Percentiles rank a stretch among this genome's conserved stretches.
These are phyloP conservation scores for Stephania yunnanensis DNA, from an alignment of 164 flowering plant species.

Conservation along the genomic window DNA sequence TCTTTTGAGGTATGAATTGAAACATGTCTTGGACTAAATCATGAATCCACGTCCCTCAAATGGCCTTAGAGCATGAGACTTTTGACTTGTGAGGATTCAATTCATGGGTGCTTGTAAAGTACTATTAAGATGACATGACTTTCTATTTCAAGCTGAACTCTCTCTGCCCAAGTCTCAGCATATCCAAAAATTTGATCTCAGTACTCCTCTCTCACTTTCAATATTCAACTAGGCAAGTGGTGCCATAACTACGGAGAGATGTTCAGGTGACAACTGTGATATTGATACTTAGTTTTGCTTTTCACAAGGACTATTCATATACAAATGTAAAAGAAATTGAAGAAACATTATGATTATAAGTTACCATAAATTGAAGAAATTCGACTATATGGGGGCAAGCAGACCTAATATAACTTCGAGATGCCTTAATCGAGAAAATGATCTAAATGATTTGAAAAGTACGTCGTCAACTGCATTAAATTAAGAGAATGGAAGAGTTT, in stretches of 20 bases:
- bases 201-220: background rate
- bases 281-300: background rate
- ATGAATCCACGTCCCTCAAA: constrained; percentile 1
- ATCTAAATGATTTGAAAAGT: too few relatives aligned
- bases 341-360: too few relatives aligned
- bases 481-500: too few relatives aligned
- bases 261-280: background rate
- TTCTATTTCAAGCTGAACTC: background rate
- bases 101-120: too few relatives aligned
- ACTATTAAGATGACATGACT: background rate
- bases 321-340: too few relatives aligned
- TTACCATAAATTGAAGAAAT: too few relatives aligned
- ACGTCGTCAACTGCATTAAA: too few relatives aligned
- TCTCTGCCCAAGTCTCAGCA: background rate
- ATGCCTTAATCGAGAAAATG: too few relatives aligned
- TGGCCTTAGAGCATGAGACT: background rate
- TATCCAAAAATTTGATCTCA: background rate
- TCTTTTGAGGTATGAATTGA: background rate
- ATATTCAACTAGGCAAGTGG: background rate
- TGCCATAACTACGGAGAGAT: background rate
- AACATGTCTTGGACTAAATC: background rate
- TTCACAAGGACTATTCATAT: too few relatives aligned
- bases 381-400: too few relatives aligned
- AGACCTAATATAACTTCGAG: too few relatives aligned
- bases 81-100: background rate